Percentiles rank a stretch among this genome's conserved stretches.
Evolutionary conservation across 1,284 basidiomycete species (phyloP).

Genomic region (Ustanciosporium gigantosporum): DNA sequence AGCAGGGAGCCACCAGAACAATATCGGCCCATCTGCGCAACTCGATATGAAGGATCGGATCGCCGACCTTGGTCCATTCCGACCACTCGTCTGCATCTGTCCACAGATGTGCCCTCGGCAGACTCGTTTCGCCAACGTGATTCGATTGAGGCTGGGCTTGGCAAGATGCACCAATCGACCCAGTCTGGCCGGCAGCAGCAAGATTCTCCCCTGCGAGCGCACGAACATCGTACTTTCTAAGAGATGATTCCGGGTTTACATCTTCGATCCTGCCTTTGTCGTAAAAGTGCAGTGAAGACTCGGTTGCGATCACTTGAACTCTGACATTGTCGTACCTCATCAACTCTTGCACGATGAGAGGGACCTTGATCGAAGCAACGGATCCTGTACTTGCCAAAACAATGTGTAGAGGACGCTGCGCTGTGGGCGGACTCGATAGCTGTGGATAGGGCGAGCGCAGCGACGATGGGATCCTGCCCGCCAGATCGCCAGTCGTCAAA

Average conservation of each 20-base stretch:
- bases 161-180: not conserved
- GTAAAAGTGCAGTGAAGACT: conserved; percentile 78
- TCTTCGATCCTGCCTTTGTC: conserved; percentile 62
- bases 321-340: conserved; percentile 72
- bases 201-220: conserved; percentile 40
- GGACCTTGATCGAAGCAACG: conserved; percentile 90
- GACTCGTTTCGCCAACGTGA: not conserved
- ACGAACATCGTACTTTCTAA: conserved; percentile 5
- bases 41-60: conserved; percentile 92
- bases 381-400: conserved; percentile 86
- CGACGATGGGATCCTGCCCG: conserved; percentile 32
- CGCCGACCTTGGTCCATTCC: conserved; percentile 72
- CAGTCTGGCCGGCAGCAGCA: conserved; percentile 4
- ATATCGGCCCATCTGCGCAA: conserved; percentile 93
- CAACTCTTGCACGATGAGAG: conserved; percentile 80
- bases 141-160: not conserved
- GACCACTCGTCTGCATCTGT: conserved; percentile 88
- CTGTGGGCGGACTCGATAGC: conserved; percentile 34
- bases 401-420: conserved; percentile 65
- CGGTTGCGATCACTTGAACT: conserved; percentile 82
- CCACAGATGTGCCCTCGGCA: conserved; percentile 71
- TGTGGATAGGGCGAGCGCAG: conserved; percentile 46
- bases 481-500: no score
- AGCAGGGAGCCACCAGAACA: conserved; percentile 90
- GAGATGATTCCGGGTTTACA: not conserved